Base-by-base conservation (phyloP, 805 yeast species). In the Candida manassasensis region DNA sequence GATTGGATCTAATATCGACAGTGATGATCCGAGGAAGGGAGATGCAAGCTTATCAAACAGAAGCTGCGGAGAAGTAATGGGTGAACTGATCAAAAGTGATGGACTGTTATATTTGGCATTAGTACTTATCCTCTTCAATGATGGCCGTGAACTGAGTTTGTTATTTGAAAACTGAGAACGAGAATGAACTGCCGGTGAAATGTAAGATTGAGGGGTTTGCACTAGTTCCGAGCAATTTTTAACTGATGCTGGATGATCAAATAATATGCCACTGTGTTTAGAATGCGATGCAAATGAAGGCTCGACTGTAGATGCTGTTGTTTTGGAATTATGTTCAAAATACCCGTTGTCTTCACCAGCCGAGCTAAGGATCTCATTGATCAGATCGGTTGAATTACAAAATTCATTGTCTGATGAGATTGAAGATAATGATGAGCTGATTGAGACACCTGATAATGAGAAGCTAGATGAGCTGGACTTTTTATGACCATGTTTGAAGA, bases 1-100 rank as follows among this genome's bases (percentile, higher is more conserved):
- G 36, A 62, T 63, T 11, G 66, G 63, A 39, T 63, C 69, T 27
- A 61, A 50, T 25, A 54, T 41, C 8, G 54, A 43, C 10, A 47
- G 39, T 21, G 39, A 44, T 22, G 62, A 56, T 21, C 63, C 69
- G 10, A 50, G 41, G 12, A 65, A 57, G 9, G 59, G 49, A 27
- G 49, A 55, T 5, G 53, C 11, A n/a, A 12, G 26, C 18, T 26
- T 22, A 16, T 38, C 37, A 5, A 34, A 30, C 24, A 21, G 19
- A 6, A 32, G 15, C 17, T 18, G 16, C 12, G 42, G 36, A 9
- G 38, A 35, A 2, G 36, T 14, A 8, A 29, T 18, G 8, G 32
- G 27, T 12, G 34, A 31, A 22, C 27, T 31, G 11, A 4, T 31
- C 17, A 21, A 31, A 6, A 21, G 15, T 31, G 34, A 31, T n/a